Conservation (phyloP, 2,329 filamentous ascomycete genomes). For the Metarhizium brunneum region DNA sequence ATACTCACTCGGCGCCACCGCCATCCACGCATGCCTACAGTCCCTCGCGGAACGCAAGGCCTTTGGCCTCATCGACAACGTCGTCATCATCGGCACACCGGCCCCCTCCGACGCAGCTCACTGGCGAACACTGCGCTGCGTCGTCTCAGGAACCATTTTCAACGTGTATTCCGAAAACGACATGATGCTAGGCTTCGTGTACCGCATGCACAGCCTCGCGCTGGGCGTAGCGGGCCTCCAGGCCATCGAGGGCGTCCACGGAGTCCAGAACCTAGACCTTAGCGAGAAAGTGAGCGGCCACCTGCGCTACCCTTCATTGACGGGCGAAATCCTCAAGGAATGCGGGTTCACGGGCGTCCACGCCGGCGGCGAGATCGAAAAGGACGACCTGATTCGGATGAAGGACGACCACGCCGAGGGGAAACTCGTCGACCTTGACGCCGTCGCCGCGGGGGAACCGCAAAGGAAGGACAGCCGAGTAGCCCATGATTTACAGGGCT, state of each 20-base stretch:
- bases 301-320: conserved; percentile 40
- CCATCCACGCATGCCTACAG: conserved; percentile 75
- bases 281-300: conserved; percentile 45
- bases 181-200: conserved; percentile 78
- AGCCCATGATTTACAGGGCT: conserved; percentile 17
- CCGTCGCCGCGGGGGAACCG: conserved; percentile 2
- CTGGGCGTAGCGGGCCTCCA: conserved; percentile 79
- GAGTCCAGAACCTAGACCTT: conserved; percentile 49
- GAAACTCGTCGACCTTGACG: conserved; percentile 22
- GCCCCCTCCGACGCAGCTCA: conserved; percentile 61
- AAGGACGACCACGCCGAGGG: conserved; percentile 26
- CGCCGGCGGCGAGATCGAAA: conserved; percentile 37
- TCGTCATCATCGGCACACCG: conserved; percentile 74
- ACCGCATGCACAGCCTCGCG: conserved; percentile 74
- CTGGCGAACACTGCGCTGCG: conserved; percentile 69
- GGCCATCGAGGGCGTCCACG: conserved; percentile 55
- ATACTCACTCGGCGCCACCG: conserved; percentile 71
- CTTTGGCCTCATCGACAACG: conserved; percentile 77
- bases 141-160: conserved; percentile 72
- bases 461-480: conserved; percentile 5
- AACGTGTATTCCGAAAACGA: conserved; percentile 87
- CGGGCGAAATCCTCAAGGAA: conserved; percentile 39
- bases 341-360: conserved; percentile 41
- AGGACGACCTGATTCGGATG: conserved; percentile 40
- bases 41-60: conserved; percentile 67